These are phyloP conservation scores for Rhododendron molle DNA, from an alignment of 148 eudicot genomes.

Conservation along the genomic window DNA sequence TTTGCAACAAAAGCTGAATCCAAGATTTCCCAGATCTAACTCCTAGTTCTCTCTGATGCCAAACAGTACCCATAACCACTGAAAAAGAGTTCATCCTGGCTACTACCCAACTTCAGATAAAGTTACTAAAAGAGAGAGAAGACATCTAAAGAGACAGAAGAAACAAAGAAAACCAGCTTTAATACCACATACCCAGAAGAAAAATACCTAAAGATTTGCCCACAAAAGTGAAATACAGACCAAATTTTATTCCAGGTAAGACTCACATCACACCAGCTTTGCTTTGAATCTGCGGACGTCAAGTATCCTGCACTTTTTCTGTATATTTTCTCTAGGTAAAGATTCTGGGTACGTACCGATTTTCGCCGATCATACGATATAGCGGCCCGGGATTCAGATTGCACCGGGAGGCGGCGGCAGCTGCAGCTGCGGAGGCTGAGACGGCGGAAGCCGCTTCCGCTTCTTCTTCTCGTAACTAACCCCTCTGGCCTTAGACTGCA, in stretches of 20 bases:
- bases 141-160: neutral
- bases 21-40: neutral
- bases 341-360: neutral
- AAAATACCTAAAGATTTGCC: neutral
- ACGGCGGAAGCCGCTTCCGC: slow-evolving; percentile 10
- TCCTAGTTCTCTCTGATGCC: neutral
- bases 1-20: slow-evolving; percentile 6
- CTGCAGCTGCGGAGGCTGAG: slow-evolving; percentile 1
- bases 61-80: neutral
- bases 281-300: neutral
- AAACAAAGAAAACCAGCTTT: neutral
- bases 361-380: neutral
- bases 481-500: slow-evolving; percentile 37
- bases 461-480: slow-evolving; percentile 38
- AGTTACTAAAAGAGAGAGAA: neutral
- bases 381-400: neutral
- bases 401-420: slow-evolving; percentile 5
- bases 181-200: neutral
- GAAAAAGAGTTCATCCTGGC: neutral
- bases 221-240: neutral
- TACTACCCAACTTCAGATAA: neutral
- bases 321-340: neutral
- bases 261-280: neutral
- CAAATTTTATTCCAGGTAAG: neutral
- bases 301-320: neutral